Evolutionary conservation across 2,329 filamentous ascomycete genomes (phyloP).

Genomic region (Clarireedia sp.): DNA sequence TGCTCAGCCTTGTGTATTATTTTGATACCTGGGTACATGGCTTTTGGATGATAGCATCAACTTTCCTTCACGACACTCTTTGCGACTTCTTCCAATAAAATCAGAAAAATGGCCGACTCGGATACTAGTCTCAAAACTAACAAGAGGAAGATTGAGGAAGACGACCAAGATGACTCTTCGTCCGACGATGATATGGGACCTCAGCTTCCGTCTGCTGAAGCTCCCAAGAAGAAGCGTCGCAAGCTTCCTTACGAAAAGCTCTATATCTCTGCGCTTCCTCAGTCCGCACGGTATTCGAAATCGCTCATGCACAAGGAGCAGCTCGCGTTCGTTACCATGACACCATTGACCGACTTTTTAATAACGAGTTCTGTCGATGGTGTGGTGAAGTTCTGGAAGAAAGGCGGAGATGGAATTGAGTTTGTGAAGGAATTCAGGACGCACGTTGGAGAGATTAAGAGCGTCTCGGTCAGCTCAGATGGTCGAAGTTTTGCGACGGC

Average conservation of each 20-base stretch:
- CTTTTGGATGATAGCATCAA: background rate
- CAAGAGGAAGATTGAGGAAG: constrained; percentile 42
- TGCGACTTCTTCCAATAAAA: background rate
- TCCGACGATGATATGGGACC: constrained; percentile 92
- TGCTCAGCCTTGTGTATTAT: too few relatives aligned
- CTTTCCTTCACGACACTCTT: background rate
- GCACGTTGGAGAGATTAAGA: constrained; percentile 75
- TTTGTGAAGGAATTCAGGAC: constrained; percentile 98
- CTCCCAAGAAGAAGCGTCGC: constrained; percentile 83
- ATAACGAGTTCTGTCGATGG: constrained; percentile 92
- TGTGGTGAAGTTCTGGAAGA: constrained; percentile 99
- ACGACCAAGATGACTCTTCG: constrained; percentile 37
- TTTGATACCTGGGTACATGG: too few relatives aligned
- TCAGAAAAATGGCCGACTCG: constrained; percentile 28
- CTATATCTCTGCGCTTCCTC: constrained; percentile 82
- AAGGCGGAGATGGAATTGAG: constrained; percentile 80
- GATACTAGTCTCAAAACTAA: constrained; percentile 33
- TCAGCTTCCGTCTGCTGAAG: constrained; percentile 70
- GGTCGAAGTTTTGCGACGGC: constrained; percentile 89
- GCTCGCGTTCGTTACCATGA: constrained; percentile 78
- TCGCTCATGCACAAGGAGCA: constrained; percentile 99
- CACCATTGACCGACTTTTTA: constrained; percentile 85
- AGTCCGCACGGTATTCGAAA: constrained; percentile 76
- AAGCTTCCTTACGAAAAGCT: constrained; percentile 91
- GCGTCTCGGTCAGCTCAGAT: constrained; percentile 79